Evolutionary conservation across 495 filamentous ascomycete species (phyloP).

Genomic region (Cudoniella acicularis): DNA sequence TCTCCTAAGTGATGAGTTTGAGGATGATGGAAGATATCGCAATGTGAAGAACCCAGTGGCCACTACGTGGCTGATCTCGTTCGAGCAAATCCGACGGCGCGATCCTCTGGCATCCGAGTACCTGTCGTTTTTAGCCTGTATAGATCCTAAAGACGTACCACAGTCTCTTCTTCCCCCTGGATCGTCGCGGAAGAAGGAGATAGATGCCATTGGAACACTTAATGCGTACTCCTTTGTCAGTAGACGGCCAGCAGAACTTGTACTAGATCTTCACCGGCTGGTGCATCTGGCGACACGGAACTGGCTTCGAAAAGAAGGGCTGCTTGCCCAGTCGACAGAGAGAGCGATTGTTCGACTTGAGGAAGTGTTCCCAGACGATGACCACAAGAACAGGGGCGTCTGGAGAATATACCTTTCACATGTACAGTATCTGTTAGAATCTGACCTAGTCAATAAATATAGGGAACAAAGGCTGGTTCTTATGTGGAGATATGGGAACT

Average conservation of each 20-base stretch:
- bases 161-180: constrained; percentile 15
- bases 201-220: constrained; percentile 35
- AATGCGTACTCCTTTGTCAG: too few relatives aligned
- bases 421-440: constrained; percentile 27
- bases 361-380: constrained; percentile 30
- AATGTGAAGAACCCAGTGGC: too few relatives aligned
- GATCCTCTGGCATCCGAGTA: constrained; percentile 26
- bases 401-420: constrained; percentile 39
- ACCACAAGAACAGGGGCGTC: constrained; percentile 28
- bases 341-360: constrained; percentile 30
- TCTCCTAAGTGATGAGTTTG: constrained; percentile 26
- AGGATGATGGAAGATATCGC: too few relatives aligned
- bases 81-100: constrained; percentile 34
- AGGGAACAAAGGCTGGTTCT: background rate
- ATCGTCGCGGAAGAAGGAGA: constrained; percentile 5
- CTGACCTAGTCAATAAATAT: background rate
- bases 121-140: constrained; percentile 20
- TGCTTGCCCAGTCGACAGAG: constrained; percentile 27
- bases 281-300: constrained; percentile 41
- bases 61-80: constrained; percentile 21
- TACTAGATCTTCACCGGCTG: constrained; percentile 39
- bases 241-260: constrained; percentile 18
- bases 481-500: background rate
- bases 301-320: constrained; percentile 34
- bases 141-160: constrained; percentile 17